Base-by-base conservation (phyloP, 2,329 filamentous ascomycete genomes). In the Aspergillus ibericus region DNA sequence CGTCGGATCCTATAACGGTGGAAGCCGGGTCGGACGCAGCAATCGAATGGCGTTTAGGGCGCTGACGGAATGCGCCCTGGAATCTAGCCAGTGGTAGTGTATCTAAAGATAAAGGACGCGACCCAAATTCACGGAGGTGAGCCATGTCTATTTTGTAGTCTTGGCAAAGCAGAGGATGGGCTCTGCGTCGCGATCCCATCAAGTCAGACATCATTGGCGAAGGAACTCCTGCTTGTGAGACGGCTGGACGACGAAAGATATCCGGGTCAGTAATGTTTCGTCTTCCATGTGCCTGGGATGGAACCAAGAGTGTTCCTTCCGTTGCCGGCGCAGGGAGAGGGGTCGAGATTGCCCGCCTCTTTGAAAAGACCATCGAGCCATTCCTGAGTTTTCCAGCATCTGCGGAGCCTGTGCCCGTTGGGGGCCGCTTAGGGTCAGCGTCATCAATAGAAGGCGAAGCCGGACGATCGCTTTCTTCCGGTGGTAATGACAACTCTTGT, bases 1-100 rank as follows among this genome's bases (percentile, higher is more conserved):
- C 85, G 66, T 88, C 85, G 27, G 85, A 88, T 16, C 83, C 85
- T 53, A 85, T 78, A 42, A 84, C 76, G 53, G 83, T 85, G 32
- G 85, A 87, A 29, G 83, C 78, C 55, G 82, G 81, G 68, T 87
- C 85, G 20, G 85, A 87, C 55, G 80, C 78, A 42, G 83, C 78
- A 46, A 82, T 78, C 15, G 85, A 87, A 62, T 81, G 75, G 61
- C 84, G 80, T 63, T 83, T 82, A 40, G 75, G 75, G 55, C 77
- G 75, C 56, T 75, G 75, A 22, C 72, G 72, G 18, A 71, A 55
- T 52, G 70, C 68, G 12, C 67, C 62, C 22, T 72, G 67, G 51
- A 69, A 69, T 9, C 68, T 63, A n/a, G 68, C 68, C 15, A 71
- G 58, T 29, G 68, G 64, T 44, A 69, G 61, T 1, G 69, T 66